phyloP scores from a whole-genome alignment of 768 basidiomycete genomes.

The Hebeloma cylindrosporum region DNA sequence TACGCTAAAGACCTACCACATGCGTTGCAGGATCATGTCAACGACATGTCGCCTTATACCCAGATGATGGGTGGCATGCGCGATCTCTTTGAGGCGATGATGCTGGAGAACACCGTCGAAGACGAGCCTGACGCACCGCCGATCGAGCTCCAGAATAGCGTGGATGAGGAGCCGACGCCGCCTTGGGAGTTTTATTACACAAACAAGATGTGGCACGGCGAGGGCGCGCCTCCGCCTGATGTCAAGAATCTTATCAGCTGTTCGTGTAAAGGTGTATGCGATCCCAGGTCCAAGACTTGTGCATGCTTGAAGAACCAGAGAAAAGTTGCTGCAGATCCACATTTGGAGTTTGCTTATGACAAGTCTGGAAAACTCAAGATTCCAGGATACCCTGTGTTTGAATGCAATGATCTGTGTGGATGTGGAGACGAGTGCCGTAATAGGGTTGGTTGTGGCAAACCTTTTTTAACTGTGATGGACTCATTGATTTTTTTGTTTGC shows the following conservation, averaged over 20 bases:
- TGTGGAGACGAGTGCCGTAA: conserved; percentile 84
- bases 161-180: conserved; percentile 70
- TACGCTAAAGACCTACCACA: conserved; percentile 58
- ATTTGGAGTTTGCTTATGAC: conserved; percentile 71
- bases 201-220: conserved; percentile 75
- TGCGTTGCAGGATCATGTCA: conserved; percentile 64
- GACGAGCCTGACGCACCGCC: conserved; percentile 71
- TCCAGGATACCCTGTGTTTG: conserved; percentile 67
- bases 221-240: conserved; percentile 68
- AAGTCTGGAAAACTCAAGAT: conserved; percentile 51
- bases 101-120: conserved; percentile 59
- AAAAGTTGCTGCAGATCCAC: conserved; percentile 31
- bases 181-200: conserved; percentile 88
- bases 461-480: background rate
- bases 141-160: conserved; percentile 65
- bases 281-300: conserved; percentile 73
- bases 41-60: conserved; percentile 43
- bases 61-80: conserved; percentile 46
- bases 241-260: conserved; percentile 61
- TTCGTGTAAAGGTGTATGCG: conserved; percentile 72
- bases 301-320: conserved; percentile 64
- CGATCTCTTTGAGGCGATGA: conserved; percentile 61
- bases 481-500: conserved; percentile 2
- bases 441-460: conserved; percentile 46
- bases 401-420: conserved; percentile 81